Evolutionary conservation across 1,284 basidiomycete genomes (phyloP).

Genomic region (Malassezia obtusa): DNA sequence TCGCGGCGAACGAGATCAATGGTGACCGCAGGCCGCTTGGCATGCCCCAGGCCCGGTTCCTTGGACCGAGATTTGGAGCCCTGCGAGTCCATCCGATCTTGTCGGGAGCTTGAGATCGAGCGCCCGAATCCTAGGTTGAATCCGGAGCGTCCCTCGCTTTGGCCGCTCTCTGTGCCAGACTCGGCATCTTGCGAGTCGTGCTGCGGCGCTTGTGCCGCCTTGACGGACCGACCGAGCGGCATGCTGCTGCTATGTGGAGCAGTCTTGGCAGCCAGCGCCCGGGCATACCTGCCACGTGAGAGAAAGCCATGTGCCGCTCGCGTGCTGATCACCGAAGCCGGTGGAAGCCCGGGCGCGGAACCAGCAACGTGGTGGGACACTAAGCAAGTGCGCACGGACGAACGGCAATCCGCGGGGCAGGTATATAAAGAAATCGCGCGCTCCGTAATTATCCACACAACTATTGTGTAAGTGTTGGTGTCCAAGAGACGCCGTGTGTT

Average conservation of each 20-base stretch:
- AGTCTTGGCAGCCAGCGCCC: neutral
- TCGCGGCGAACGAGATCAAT: constrained; percentile 35
- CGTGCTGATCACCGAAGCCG: constrained; percentile 10
- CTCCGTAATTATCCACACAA: neutral
- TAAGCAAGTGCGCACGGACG: constrained; percentile 6
- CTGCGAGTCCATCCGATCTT: neutral
- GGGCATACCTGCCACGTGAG: neutral
- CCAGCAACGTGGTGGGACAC: neutral
- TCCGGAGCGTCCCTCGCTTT: neutral
- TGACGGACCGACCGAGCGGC: constrained; percentile 5
- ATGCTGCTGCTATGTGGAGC: neutral
- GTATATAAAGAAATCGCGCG: constrained; percentile 1
- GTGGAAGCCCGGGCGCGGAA: constrained; percentile 1
- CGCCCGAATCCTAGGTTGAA: neutral
- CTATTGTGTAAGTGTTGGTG: constrained; percentile 13
- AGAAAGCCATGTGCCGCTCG: neutral
- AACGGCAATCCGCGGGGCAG: neutral
- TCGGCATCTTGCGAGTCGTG: neutral
- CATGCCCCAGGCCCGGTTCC: neutral
- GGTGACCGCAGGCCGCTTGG: constrained; percentile 2
- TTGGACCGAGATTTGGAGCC: neutral
- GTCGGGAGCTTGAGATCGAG: neutral
- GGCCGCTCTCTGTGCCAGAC: neutral
- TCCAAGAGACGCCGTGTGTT: neutral
- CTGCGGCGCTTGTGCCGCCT: neutral